phyloP scores from a whole-genome alignment of 345 rosid species.

The Turnera subulata region DNA sequence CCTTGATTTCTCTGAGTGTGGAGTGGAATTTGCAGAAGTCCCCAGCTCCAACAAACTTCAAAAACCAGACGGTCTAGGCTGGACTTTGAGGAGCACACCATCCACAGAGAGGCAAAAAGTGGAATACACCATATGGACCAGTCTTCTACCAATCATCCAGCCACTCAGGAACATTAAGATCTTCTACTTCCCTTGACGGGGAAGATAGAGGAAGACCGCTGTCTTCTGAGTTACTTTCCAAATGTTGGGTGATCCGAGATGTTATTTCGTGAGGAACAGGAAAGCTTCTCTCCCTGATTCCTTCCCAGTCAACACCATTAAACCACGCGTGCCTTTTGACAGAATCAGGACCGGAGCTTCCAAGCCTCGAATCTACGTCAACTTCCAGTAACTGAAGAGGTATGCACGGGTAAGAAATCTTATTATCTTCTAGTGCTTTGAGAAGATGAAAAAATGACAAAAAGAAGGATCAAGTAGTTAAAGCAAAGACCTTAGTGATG shows the following conservation, averaged over 20 bases:
- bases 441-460: neutral
- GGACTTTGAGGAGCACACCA: constrained; percentile 4
- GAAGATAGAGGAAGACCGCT: constrained; percentile 29
- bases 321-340: constrained; percentile 80
- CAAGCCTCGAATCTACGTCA: constrained; percentile 64
- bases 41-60: neutral
- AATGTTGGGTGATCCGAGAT: constrained; percentile 45
- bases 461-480: neutral
- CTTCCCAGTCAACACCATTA: constrained; percentile 53
- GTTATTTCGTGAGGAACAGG: constrained; percentile 61
- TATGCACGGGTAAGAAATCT: neutral
- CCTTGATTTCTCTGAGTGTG: constrained; percentile 9
- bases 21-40: neutral
- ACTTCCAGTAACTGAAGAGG: constrained; percentile 65
- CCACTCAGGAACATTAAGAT: constrained; percentile 57
- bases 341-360: constrained; percentile 54
- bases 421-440: neutral
- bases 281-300: constrained; percentile 39
- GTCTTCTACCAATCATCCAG: constrained; percentile 71
- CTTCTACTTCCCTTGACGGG: constrained; percentile 38
- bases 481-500: constrained; percentile 54
- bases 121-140: neutral
- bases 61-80: constrained; percentile 6
- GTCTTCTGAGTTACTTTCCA: constrained; percentile 41
- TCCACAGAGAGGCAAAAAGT: neutral